Evolutionary conservation across 306 rosid species (phyloP).

Genomic region (Trifolium repens): DNA sequence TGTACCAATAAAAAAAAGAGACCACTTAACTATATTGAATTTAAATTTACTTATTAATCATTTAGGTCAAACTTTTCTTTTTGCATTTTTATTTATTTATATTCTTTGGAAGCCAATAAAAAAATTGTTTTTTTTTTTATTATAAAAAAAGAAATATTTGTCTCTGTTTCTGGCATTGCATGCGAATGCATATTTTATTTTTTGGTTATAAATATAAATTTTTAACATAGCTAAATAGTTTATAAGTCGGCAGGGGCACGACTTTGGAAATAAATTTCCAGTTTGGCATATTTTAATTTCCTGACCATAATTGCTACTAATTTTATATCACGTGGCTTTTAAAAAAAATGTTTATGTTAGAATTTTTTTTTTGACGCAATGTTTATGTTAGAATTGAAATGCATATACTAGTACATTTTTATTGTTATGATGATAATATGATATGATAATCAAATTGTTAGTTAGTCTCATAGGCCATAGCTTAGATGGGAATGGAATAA

Average conservation of each 20-base stretch:
- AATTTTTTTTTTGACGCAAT: background rate
- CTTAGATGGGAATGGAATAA: no score
- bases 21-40: no score
- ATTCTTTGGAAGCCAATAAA: no score
- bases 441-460: background rate
- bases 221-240: background rate
- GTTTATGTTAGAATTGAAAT: background rate
- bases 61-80: background rate
- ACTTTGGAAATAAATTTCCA: conserved; percentile 1
- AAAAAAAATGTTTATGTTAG: background rate
- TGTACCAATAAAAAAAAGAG: no score
- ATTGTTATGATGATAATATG: background rate
- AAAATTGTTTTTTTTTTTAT: no score
- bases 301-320: background rate
- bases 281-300: background rate
- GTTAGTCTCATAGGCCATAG: background rate
- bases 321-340: background rate
- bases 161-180: conserved; percentile 24
- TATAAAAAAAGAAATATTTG: no score
- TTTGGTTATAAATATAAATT: background rate
- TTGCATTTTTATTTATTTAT: background rate
- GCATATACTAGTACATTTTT: background rate
- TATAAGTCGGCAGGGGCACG: conserved; percentile 36
- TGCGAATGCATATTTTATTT: conserved; percentile 3
- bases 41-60: background rate